Conservation (phyloP, 2,329 filamentous ascomycete species). For the Fusarium equiseti region DNA sequence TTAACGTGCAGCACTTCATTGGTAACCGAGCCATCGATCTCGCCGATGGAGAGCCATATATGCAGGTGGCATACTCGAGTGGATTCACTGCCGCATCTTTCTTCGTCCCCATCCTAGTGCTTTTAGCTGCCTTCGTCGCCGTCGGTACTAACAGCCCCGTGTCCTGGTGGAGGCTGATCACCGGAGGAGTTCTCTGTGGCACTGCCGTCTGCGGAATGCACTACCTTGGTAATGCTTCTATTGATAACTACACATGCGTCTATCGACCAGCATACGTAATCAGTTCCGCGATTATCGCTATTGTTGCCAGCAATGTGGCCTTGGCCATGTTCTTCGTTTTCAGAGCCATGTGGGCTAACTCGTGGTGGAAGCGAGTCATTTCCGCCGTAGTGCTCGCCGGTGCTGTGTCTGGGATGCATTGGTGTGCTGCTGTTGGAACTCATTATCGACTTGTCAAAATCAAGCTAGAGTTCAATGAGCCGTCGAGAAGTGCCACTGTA, state of each 20-base stretch:
- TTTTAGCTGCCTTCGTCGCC: slow-evolving; percentile 79
- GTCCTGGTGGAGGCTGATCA: slow-evolving; percentile 67
- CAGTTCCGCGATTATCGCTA: slow-evolving; percentile 77
- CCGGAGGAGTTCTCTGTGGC: slow-evolving; percentile 77
- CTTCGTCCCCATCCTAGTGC: slow-evolving; percentile 80
- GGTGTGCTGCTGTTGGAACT: slow-evolving; percentile 80
- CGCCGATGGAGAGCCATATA: slow-evolving; percentile 67
- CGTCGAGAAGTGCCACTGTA: slow-evolving; percentile 73
- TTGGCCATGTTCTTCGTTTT: slow-evolving; percentile 83
- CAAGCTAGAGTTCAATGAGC: slow-evolving; percentile 49
- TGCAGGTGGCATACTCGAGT: slow-evolving; percentile 80
- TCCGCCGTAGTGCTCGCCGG: slow-evolving; percentile 76
- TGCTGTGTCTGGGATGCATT: slow-evolving; percentile 89
- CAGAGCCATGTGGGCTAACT: slow-evolving; percentile 79
- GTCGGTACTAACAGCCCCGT: slow-evolving; percentile 71
- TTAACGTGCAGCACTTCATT: slow-evolving; percentile 61
- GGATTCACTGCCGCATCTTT: slow-evolving; percentile 81
- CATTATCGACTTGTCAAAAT: slow-evolving; percentile 69
- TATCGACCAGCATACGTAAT: slow-evolving; percentile 72
- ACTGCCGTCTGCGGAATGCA: slow-evolving; percentile 86
- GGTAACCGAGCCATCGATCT: slow-evolving; percentile 83
- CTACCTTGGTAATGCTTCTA: slow-evolving; percentile 86
- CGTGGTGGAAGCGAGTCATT: slow-evolving; percentile 78
- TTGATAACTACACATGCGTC: slow-evolving; percentile 77
- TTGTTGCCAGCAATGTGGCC: slow-evolving; percentile 76